Base-by-base conservation (phyloP, 805 yeast species). In the Ogataea pignaliae region DNA sequence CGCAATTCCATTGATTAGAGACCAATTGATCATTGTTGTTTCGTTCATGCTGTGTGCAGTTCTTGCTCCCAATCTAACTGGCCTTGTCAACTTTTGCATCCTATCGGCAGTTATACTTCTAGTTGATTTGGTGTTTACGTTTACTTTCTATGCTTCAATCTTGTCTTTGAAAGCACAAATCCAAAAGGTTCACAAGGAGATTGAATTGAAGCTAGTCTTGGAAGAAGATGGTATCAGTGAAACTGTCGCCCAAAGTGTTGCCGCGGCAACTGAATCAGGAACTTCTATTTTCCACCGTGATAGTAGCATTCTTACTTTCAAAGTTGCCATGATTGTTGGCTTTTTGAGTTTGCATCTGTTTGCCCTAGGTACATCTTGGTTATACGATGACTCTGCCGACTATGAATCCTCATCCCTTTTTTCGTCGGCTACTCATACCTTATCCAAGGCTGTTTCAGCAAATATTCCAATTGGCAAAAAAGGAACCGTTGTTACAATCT, bases 201-300 rank as follows among this genome's bases (percentile, higher is more conserved):
- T 87, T 46, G 78, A 80, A 43, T 76, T 89, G 60, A 82, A 84
- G 60, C 81, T 79, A 50, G 88, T 87, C 28, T 72, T 91, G 51
- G 93, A 90, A 69, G 99, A 91, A 62, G 99, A 91, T 59, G 98
- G 99, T 21, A 78, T 91, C 30, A 75, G 85, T 36, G 78, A 80
- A 34, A 63, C 70, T 38, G 85, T 85, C 30, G 97, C 97, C 10
- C 81, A 78, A 51, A 74, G 80, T 33, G 90, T 89, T 31, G 80
- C 82, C 14, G 56, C 68, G 30, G 48, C 61, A 12, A 51, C 50
- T 43, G 62, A 57, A 51, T 47, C 59, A 58, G 46, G 58, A 11
- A 51, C 51, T 11, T 35, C 59, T 42, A 51, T 59, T 39, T 70
- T 60, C 45, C 64, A 50, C 53, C 76, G 51, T 43, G 66, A 70